Conservation (phyloP, 306 rosid species). For the Coriaria nepalensis region DNA sequence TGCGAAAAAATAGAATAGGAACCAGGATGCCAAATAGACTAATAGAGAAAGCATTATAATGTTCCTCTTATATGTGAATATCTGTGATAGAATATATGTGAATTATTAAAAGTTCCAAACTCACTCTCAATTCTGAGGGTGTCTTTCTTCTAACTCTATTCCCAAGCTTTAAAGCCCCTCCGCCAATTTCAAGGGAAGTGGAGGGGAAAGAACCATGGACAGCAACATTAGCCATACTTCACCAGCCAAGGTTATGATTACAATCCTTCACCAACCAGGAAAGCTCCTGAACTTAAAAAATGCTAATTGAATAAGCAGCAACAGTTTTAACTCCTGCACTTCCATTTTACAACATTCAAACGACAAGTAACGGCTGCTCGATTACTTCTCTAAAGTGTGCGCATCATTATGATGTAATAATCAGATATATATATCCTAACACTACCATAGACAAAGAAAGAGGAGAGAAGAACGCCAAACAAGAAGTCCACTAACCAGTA, state of each 20-base stretch:
- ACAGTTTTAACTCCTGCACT: no score
- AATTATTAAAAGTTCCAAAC: background rate
- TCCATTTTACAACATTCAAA: no score
- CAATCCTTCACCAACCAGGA: constrained; percentile 14
- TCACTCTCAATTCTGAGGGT: constrained; percentile 60
- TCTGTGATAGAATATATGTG: background rate
- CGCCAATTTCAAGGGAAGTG: constrained; percentile 31
- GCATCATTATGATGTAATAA: no score
- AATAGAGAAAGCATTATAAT: background rate
- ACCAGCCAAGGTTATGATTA: background rate
- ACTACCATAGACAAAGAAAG: no score
- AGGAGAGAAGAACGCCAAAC: no score
- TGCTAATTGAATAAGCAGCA: constrained; percentile 3
- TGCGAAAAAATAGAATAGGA: background rate
- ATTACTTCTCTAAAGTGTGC: no score
- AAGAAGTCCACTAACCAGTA: no score
- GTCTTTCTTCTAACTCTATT: constrained; percentile 54
- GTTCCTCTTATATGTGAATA: background rate
- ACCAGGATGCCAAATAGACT: background rate
- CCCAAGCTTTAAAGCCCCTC: constrained; percentile 31
- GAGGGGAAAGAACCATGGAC: constrained; percentile 36
- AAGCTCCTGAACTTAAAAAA: constrained; percentile 3
- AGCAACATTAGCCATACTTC: constrained; percentile 55
- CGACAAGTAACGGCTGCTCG: no score
- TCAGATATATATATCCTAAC: no score